Conservation (phyloP, 2,329 filamentous ascomycete species). For the Metarhizium brunneum region DNA sequence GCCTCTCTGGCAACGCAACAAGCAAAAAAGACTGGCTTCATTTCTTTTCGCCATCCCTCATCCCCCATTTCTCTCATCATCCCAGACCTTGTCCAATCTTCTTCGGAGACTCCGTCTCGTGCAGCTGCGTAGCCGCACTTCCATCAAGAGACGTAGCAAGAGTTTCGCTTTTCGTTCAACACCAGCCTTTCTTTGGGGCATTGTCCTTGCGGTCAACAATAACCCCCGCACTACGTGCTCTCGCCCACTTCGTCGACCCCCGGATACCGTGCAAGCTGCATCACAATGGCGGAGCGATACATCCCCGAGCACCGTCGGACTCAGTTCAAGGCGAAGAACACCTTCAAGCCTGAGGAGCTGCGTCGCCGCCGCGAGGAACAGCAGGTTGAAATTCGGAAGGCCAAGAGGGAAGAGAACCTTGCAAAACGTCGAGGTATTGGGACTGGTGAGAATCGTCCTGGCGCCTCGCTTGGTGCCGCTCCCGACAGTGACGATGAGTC, state of each 20-base stretch:
- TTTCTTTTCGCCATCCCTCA: slow-evolving; percentile 9
- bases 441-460: slow-evolving; percentile 67
- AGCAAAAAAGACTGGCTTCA: slow-evolving; percentile 5
- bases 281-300: slow-evolving; percentile 92
- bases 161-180: background rate
- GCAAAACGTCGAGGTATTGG: slow-evolving; percentile 95
- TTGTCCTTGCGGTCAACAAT: slow-evolving; percentile 5
- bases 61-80: slow-evolving; percentile 1
- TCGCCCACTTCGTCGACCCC: slow-evolving; percentile 3
- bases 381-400: slow-evolving; percentile 97
- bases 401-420: slow-evolving; percentile 97
- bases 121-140: slow-evolving; percentile 3
- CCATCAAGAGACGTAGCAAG: background rate
- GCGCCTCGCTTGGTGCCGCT: slow-evolving; percentile 75
- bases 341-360: slow-evolving; percentile 98
- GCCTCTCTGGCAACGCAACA: slow-evolving; percentile 12
- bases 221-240: slow-evolving; percentile 5
- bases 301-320: slow-evolving; percentile 98
- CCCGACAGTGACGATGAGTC: slow-evolving; percentile 97
- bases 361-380: slow-evolving; percentile 97
- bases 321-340: slow-evolving; percentile 99
- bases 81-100: slow-evolving; percentile 1
- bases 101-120: slow-evolving; percentile 2
- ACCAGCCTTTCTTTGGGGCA: background rate
- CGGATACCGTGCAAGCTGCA: slow-evolving; percentile 1